Evolutionary conservation across 2,329 filamentous ascomycete species (phyloP), one percentile per base, ranked within the genome.

Genomic region (Trichoderma gracile): DNA sequence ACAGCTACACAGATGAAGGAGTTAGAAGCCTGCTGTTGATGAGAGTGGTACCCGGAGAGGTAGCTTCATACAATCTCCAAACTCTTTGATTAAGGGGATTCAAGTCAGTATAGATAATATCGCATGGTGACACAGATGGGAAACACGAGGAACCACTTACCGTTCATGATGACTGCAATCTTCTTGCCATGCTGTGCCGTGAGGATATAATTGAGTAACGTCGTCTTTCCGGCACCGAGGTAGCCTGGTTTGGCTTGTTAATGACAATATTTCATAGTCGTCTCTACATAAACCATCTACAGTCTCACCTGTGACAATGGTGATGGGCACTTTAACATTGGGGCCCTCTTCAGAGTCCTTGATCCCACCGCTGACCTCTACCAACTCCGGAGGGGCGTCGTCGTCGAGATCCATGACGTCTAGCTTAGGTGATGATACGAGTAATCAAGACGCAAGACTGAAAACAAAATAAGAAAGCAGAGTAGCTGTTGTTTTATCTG

Each of bases 121-220:
- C 10, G 5, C 19, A 7, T 30, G 23, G 3, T 23, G 19, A 15
- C 30, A 15, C 38, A 38, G 21, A 21, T 2, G 17, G 50, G 6
- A 7, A 40, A 30, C 5, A 3, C 10, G 17, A 1, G 25, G 27
- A 19, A 33, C 25, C n/a, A 21, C 60, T 40, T 7, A 74, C 92
- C 93, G 77, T 99, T 99, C 80, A 99, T 86, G 64, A 99, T 98
- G 15, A 99, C 95, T 12, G 95, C 95, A 75, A 99, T 95, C 73
- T 93, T 97, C 82, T 98, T 98, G 76, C 94, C 94, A 82, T 99
- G 95, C 67, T 94, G 89, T 65, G 93, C 93, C 30, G 90, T 96
- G 59, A 99, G 81, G 67, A 99, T 98, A 76, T 98, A 97, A 76
- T 99, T 98, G 65, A 99, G 81, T 33, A 98, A 78, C 0, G 94